phyloP scores from a whole-genome alignment of 805 yeast species.

The Pichia ethanolica region DNA sequence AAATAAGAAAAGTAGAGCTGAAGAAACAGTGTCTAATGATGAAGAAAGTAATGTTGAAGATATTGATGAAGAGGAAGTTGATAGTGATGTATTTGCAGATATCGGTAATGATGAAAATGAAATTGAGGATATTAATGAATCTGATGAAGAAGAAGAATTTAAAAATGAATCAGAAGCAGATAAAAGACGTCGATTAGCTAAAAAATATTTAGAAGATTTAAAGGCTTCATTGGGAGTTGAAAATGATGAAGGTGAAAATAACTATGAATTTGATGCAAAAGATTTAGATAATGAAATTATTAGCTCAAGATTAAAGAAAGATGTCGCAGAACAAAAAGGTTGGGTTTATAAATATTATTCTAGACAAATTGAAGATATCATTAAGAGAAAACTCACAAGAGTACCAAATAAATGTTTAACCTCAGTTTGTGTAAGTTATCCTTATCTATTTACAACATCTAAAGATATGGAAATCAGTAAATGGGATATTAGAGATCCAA shows the following conservation, averaged over 20 bases:
- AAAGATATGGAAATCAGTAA: conserved; percentile 76
- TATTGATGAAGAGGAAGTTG: conserved; percentile 32
- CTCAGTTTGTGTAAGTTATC: conserved; percentile 46
- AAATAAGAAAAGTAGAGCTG: not conserved
- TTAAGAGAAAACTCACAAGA: conserved; percentile 34
- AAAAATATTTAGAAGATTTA: conserved; percentile 79
- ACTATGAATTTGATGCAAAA: conserved; percentile 72
- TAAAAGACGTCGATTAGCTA: conserved; percentile 88
- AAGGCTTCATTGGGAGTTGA: conserved; percentile 39
- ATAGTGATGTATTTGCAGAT: conserved; percentile 23
- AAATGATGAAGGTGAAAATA: conserved; percentile 11
- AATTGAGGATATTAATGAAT: conserved; percentile 32
- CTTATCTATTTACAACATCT: conserved; percentile 68
- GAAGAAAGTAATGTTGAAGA: conserved; percentile 28
- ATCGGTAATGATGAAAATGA: conserved; percentile 18
- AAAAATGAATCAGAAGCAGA: conserved; percentile 81
- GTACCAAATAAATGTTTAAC: conserved; percentile 58
- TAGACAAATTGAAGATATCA: conserved; percentile 36
- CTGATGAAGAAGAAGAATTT: conserved; percentile 65
- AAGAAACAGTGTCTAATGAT: conserved; percentile 37
- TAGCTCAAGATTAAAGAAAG: conserved; percentile 70
- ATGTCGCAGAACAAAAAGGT: conserved; percentile 88
- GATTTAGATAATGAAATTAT: conserved; percentile 86
- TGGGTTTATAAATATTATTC: conserved; percentile 65
- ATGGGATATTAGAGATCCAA: conserved; percentile 57